Conservation (phyloP, 805 yeast genomes). For the Barnettozyma sucrosica region DNA sequence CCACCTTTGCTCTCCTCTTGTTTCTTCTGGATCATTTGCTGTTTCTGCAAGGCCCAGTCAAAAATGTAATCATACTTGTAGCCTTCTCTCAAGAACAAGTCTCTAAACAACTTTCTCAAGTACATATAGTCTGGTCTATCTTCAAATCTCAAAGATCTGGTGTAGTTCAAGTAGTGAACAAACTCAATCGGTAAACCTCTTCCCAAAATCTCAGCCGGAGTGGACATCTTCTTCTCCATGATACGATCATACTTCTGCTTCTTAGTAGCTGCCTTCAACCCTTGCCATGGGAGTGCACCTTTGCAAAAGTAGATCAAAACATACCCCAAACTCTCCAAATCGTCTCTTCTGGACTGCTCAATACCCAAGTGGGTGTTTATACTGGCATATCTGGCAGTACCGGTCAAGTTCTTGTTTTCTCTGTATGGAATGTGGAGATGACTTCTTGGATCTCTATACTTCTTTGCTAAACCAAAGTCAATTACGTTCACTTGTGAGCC, state of each 20-base stretch:
- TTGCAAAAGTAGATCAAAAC: conserved; percentile 91
- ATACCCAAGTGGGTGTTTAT: conserved; percentile 95
- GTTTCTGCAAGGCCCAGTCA: conserved; percentile 93
- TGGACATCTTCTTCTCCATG: conserved; percentile 89
- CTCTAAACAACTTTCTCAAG: conserved; percentile 84
- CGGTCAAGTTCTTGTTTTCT: conserved; percentile 93
- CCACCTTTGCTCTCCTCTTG: conserved; percentile 7
- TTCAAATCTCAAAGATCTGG: conserved; percentile 86
- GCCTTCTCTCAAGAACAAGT: conserved; percentile 79
- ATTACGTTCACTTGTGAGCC: conserved; percentile 97
- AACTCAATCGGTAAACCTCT: conserved; percentile 91
- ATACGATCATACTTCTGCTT: conserved; percentile 96
- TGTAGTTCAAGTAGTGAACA: conserved; percentile 76
- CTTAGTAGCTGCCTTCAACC: conserved; percentile 92
- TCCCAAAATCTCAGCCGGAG: conserved; percentile 79
- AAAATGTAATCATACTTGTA: conserved; percentile 90
- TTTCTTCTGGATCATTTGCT: conserved; percentile 40
- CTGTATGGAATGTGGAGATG: conserved; percentile 94
- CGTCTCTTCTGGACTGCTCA: conserved; percentile 96
- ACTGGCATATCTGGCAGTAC: conserved; percentile 95
- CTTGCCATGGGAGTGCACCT: conserved; percentile 98
- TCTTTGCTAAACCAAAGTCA: conserved; percentile 93
- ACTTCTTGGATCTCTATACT: conserved; percentile 89
- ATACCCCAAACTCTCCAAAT: conserved; percentile 89
- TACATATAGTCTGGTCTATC: conserved; percentile 94